Evolutionary conservation across 1,284 basidiomycete species (phyloP).

Genomic region (Rhizopogon hawkerae): DNA sequence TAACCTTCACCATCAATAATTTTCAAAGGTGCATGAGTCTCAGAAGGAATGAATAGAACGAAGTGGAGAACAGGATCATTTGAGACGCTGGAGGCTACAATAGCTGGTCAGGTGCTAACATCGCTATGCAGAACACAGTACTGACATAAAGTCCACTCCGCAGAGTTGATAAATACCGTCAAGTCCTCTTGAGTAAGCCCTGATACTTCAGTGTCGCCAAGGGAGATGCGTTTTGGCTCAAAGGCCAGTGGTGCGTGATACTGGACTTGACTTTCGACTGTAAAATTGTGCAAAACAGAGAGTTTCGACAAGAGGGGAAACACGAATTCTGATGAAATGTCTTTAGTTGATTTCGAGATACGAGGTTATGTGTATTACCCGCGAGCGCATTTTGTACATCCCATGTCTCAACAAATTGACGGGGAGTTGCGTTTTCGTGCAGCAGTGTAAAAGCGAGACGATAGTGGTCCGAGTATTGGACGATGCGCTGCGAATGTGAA

Average conservation of each 20-base stretch:
- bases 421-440: conserved; percentile 78
- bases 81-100: conserved; percentile 67
- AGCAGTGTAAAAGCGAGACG: conserved; percentile 77
- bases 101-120: background rate
- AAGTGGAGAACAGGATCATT: conserved; percentile 93
- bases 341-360: conserved; percentile 12
- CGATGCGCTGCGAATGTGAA: conserved; percentile 44
- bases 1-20: conserved; percentile 57
- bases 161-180: conserved; percentile 90
- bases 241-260: conserved; percentile 88
- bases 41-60: conserved; percentile 80
- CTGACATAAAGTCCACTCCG: conserved; percentile 88
- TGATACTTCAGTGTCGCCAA: conserved; percentile 33
- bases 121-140: conserved; percentile 4
- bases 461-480: conserved; percentile 72
- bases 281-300: conserved; percentile 75
- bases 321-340: conserved; percentile 50
- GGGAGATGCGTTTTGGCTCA: conserved; percentile 40
- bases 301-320: conserved; percentile 58
- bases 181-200: conserved; percentile 72
- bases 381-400: conserved; percentile 56
- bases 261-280: conserved; percentile 89
- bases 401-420: conserved; percentile 60
- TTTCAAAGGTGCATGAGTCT: conserved; percentile 57
- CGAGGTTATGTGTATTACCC: conserved; percentile 37